A percentile compares a stretch with the other conserved stretches of the same genome.
Evolutionary conservation across 2,329 filamentous ascomycete species (phyloP).

Genomic region (Aspergillus oerlinghausenensis): DNA sequence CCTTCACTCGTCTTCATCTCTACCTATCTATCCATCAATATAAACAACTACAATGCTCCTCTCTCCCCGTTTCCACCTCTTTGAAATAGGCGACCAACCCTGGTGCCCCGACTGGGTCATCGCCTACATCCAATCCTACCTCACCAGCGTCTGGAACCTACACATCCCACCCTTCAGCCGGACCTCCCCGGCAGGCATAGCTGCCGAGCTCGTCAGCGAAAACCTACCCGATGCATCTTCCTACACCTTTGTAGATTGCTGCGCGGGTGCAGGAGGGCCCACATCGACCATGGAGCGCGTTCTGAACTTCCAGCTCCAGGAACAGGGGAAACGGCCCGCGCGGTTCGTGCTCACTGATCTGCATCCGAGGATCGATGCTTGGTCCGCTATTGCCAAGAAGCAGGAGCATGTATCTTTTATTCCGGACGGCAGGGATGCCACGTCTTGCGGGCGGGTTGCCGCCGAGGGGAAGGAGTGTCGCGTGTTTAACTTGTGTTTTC

Average conservation of each 20-base stretch:
- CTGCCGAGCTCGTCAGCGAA: conserved; percentile 12
- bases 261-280: conserved; percentile 68
- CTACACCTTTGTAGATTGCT: conserved; percentile 70
- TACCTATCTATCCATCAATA: neutral
- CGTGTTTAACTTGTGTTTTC: conserved; percentile 70
- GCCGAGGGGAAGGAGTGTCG: conserved; percentile 57
- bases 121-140: conserved; percentile 37
- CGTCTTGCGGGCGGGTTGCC: conserved; percentile 26
- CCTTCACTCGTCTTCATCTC: neutral
- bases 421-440: conserved; percentile 60
- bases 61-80: conserved; percentile 47
- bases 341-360: conserved; percentile 64
- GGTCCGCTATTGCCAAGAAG: conserved; percentile 50
- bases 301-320: conserved; percentile 46
- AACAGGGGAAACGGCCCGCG: conserved; percentile 29
- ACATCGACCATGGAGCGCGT: conserved; percentile 60
- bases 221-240: conserved; percentile 45
- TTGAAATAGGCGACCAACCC: conserved; percentile 63
- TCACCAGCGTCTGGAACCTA: conserved; percentile 21
- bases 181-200: conserved; percentile 11
- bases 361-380: conserved; percentile 59
- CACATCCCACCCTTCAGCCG: conserved; percentile 13
- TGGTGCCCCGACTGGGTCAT: conserved; percentile 64
- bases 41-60: neutral
- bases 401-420: conserved; percentile 59